Base-by-base conservation (phyloP, 2,329 filamentous ascomycete species). In the Diaporthe ilicicola region DNA sequence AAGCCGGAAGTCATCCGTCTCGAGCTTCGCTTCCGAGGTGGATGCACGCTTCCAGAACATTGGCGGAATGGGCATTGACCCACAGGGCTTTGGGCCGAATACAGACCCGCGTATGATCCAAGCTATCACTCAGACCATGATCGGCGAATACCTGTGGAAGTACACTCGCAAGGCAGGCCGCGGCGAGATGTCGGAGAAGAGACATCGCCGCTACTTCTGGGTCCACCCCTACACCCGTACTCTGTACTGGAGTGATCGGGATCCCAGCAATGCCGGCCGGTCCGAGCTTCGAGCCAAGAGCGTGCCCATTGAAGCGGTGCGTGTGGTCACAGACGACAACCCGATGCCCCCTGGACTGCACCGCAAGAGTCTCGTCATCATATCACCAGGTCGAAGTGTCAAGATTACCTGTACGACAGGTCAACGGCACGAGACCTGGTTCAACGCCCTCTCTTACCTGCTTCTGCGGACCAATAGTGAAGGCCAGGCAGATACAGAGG, bases 41-140 rank as follows among this genome's bases (percentile, higher is more conserved):
- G 96, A 99, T 77, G 91, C 91, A 72, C 90, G 95, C 50, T 98
- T 99, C 86, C 94, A 97, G 78, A 82, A 88, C 70, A 88, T 88
- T 64, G 70, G 70, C 53, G 69, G 69, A 15, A 85, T 88, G 79
- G 83, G 84, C 54, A 85, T 90, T 67, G 84, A 83, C 54, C 77
- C 84, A 8, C 82, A 84, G 56, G 91, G 91, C 17, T 88, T 96
- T 72, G 89, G 90, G 12, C 85, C 90, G 24, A 89, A 89, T 74
- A 97, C 94, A 6, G 96, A 99, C 82, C 95, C 95, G 73, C 93
- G 95, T 76, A 98, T 99, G 94, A 98, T 99, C 76, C 94, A 98
- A 83, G 96, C 96, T 61, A 98, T 99, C 75, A 99, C 96, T 2
- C 95, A 99, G 82, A 98, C 96, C 22, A 99, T 99, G 96, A 98